Base-by-base conservation (phyloP, 83 land plant genomes). In the Diphasiastrum complanatum region DNA sequence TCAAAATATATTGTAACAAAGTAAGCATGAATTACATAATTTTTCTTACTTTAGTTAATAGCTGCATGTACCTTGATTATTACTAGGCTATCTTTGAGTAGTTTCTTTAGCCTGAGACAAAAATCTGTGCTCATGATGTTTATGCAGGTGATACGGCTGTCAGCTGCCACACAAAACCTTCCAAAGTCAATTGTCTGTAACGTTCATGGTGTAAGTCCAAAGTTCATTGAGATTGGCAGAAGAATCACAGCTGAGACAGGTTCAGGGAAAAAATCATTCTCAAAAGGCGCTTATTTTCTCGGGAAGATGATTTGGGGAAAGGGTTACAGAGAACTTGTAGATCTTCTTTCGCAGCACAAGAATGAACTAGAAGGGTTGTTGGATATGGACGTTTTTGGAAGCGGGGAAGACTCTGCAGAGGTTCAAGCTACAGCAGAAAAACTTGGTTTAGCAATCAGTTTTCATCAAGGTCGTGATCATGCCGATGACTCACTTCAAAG, bases 281-380 rank as follows among this genome's bases (percentile, higher is more conserved):
- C 91, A 5, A 80, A 89, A 59, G 98, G 98, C 50, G 98, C 98
- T 30, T 92, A 92, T 56, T 92, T 83, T 51, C 43, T 92, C 28
- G 98, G 98, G 58, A 92, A 92, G 76, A 92, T 92, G 98, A 86
- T 92, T 23, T 92, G 98, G 98, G 96, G 91, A 19, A 92, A 92
- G 65, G 98, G 98, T 4, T 92, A 92, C 68, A 81, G 77, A 50
- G 98, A 92, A 63, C 74, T 92, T 41, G 81, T 92, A 31, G 96
- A 92, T 74, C 83, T 92, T 73, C 51, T 92, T 28, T 63, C 75
- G 36, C 73, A 83, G 56, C 79, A 85, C 69, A 92, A 88, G 60
- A 60, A 71, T 25, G 85, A 83, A 27, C 75, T 92, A 51, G 79
- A 81, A 59, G 90, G 73, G 27, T 79, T 41, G 45, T n/a, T 91